Conservation (phyloP, 2,329 filamentous ascomycete species). For the Aspergillus sp. region DNA sequence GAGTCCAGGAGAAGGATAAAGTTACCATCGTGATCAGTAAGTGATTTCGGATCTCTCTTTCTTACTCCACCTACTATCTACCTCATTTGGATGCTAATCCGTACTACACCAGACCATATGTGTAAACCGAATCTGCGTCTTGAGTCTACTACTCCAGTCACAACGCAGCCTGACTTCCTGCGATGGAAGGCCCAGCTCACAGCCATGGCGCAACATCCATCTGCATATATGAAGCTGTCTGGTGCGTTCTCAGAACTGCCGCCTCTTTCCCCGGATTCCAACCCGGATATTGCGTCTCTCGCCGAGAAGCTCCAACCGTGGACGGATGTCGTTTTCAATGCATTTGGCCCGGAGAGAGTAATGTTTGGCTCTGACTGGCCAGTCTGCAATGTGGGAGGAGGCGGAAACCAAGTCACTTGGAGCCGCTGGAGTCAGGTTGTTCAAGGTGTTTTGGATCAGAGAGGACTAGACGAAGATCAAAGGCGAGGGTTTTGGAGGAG, state of each 20-base stretch:
- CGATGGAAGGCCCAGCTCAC: conserved; percentile 71
- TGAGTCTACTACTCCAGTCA: conserved; percentile 45
- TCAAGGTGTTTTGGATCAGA: conserved; percentile 57
- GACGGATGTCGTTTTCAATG: conserved; percentile 68
- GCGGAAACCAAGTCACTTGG: conserved; percentile 64
- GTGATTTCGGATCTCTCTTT: not conserved
- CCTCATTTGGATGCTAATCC: conserved; percentile 10
- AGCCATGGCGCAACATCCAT: conserved; percentile 62
- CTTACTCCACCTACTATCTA: not conserved
- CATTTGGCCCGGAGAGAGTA: conserved; percentile 69
- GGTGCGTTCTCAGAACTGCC: conserved; percentile 80
- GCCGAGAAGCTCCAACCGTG: conserved; percentile 67
- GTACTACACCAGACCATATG: conserved; percentile 66
- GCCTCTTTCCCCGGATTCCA: conserved; percentile 34
- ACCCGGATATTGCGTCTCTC: conserved; percentile 23
- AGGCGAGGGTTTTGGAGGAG: conserved; percentile 69
- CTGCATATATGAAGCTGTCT: conserved; percentile 88
- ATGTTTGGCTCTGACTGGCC: conserved; percentile 97
- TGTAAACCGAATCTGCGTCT: conserved; percentile 80
- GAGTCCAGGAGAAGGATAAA: conserved; percentile 54
- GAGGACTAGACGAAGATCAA: conserved; percentile 58
- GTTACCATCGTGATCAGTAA: conserved; percentile 66
- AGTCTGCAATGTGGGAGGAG: conserved; percentile 72
- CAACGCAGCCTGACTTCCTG: conserved; percentile 56
- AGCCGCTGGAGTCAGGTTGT: conserved; percentile 72